Conservation (phyloP, 225 moss, liverwort and hornwort species). For the Thuidium tamariscinum region DNA sequence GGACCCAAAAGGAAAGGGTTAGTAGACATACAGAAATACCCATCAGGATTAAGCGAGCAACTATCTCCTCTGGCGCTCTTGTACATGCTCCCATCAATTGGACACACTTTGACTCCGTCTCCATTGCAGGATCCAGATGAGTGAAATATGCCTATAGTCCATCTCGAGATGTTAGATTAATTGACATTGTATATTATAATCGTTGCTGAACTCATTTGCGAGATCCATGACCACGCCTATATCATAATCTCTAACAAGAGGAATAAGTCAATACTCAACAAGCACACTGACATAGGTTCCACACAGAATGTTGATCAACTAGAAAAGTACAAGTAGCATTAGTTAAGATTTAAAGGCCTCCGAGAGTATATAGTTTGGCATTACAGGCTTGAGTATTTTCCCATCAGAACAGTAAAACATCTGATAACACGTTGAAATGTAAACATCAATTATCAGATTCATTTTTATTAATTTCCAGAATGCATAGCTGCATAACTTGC, state of each 20-base stretch:
- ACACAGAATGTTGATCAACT: not conserved
- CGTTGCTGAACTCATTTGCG: not conserved
- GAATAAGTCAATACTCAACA: not conserved
- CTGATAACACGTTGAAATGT: not conserved
- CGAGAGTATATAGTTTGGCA: not conserved
- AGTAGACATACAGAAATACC: conserved; percentile 68
- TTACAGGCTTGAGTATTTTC: not conserved
- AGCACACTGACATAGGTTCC: not conserved
- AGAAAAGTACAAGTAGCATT: not conserved
- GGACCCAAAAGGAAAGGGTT: not conserved
- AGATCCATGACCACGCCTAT: not conserved
- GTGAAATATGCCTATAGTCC: conserved; percentile 55
- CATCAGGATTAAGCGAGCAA: conserved; percentile 96
- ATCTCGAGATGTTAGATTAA: conserved; percentile 11
- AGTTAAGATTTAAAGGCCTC: not conserved
- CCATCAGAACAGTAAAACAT: not conserved
- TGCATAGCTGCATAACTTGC: not conserved
- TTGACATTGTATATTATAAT: not conserved
- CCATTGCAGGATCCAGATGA: conserved; percentile 42
- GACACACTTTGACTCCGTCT: conserved; percentile 56
- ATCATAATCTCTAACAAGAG: not conserved
- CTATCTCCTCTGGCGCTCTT: conserved; percentile 94
- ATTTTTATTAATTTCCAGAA: not conserved
- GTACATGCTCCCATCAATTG: conserved; percentile 78
- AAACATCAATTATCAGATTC: not conserved